phyloP scores from a whole-genome alignment of 495 filamentous ascomycete genomes.

The Cercophora newfieldiana region DNA sequence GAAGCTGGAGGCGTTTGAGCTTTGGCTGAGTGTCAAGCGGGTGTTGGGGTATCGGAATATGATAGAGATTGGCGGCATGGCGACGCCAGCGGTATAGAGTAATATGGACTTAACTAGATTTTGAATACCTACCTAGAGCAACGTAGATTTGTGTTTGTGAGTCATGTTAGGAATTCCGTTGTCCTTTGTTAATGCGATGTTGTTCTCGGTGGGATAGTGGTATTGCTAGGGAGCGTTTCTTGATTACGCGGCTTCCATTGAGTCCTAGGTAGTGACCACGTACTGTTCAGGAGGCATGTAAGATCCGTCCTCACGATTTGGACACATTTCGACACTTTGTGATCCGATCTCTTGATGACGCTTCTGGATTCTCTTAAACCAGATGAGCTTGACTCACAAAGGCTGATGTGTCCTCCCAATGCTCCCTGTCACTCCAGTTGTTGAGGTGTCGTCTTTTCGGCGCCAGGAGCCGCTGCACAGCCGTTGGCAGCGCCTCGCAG shows the following conservation, averaged over 20 bases:
- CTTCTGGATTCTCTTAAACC: background rate
- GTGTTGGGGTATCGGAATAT: constrained; percentile 35
- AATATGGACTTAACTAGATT: constrained; percentile 5
- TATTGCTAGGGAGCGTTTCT: no score
- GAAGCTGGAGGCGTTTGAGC: constrained; percentile 59
- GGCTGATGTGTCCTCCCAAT: background rate
- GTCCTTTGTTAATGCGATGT: background rate
- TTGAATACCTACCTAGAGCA: background rate
- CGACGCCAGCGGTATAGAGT: background rate
- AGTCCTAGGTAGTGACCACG: no score
- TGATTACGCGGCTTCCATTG: no score
- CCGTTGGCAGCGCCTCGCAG: background rate
- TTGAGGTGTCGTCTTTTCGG: background rate
- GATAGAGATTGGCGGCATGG: background rate
- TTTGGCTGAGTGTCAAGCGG: constrained; percentile 56
- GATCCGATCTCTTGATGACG: background rate
- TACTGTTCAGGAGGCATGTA: no score
- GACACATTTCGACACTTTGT: background rate
- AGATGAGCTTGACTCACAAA: background rate
- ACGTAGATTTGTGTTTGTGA: background rate
- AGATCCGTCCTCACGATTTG: background rate
- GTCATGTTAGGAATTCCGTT: background rate
- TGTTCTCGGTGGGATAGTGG: background rate
- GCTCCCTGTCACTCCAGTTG: background rate
- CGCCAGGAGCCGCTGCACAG: background rate